Base-by-base conservation (phyloP, 2,329 filamentous ascomycete genomes). In the Hymenoscyphus occultus region DNA sequence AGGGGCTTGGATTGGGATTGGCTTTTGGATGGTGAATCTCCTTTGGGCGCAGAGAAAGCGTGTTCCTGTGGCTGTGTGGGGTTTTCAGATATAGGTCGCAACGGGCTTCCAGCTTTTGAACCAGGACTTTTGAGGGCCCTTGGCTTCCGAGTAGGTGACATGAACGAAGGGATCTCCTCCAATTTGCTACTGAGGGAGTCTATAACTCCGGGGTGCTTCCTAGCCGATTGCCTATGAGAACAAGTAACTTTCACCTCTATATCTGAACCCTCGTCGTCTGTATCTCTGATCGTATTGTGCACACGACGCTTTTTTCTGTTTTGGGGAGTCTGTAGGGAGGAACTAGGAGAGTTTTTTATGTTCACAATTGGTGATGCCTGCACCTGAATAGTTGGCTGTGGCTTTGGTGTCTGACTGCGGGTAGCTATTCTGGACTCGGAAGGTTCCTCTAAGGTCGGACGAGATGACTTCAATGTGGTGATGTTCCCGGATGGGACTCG, bases 241-340 rank as follows among this genome's bases (percentile, higher is more conserved):
- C 51, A 69, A 31, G 56, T 70, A 2, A 63, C 63, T 39, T 35
- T 62, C 35, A 59, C 64, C 19, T 71, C 69, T 6, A 66, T 60
- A 28, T 70, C 67, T 4, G 68, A 71, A 5, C 73, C 71, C 12
- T 76, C 74, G 39, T 74, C 74, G 39, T 76, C 74, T 9, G 74
- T 75, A 66, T 76, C 74, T 60, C 71, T 64, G 48, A 76, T 71
- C 16, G 69, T 65, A 13, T 62, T 63, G 6, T 68, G 59, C 35
- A 61, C 39, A 19, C 48, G 61, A 12, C 40, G 64, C 42, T 67
- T 69, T 13, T 59, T 62, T 22, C 16, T 54, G 58, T 67, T 71
- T 39, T 63, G 57, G 10, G 72, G 67, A 13, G 69, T 66, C 51
- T 62, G 62, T 3, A 57, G 59, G 40, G 58, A 45, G 22, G 59